phyloP scores from a whole-genome alignment of 257 asterid species.

The Cordia subcordata region DNA sequence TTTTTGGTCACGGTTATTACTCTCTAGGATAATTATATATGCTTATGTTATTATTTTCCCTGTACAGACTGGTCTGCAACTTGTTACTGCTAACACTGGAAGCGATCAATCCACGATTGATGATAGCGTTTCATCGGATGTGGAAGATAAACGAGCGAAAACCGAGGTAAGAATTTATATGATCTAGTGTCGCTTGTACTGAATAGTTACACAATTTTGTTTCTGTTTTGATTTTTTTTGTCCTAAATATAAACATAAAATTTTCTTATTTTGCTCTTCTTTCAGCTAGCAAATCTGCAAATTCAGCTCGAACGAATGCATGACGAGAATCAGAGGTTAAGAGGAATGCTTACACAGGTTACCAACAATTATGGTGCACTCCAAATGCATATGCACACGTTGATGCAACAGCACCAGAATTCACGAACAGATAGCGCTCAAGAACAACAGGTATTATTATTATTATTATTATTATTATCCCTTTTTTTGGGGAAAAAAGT shows the following conservation, averaged over 20 bases:
- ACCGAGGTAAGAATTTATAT: conserved; percentile 42
- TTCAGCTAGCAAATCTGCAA: conserved; percentile 57
- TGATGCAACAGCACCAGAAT: conserved; percentile 38
- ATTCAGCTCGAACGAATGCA: conserved; percentile 58
- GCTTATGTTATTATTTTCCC: too few relatives aligned
- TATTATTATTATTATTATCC: not conserved
- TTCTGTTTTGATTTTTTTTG: not conserved
- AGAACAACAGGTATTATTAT: conserved; percentile 23
- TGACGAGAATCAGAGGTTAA: conserved; percentile 64
- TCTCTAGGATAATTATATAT: too few relatives aligned
- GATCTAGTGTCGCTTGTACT: not conserved
- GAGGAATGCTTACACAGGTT: conserved; percentile 67
- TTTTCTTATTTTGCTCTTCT: not conserved
- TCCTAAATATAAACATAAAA: not conserved
- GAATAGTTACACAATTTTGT: not conserved
- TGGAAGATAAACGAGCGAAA: conserved; percentile 47
- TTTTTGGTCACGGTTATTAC: too few relatives aligned
- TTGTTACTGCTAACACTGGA: conserved; percentile 65
- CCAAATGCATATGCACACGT: conserved; percentile 49
- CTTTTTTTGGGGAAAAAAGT: not conserved
- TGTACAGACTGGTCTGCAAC: conserved; percentile 86
- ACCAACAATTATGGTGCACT: conserved; percentile 52
- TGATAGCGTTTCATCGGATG: conserved; percentile 49
- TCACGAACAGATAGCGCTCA: conserved; percentile 13
- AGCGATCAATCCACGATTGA: conserved; percentile 86